Conservation (phyloP, 163 green algal species). For the Scenedesmus sp. region DNA sequence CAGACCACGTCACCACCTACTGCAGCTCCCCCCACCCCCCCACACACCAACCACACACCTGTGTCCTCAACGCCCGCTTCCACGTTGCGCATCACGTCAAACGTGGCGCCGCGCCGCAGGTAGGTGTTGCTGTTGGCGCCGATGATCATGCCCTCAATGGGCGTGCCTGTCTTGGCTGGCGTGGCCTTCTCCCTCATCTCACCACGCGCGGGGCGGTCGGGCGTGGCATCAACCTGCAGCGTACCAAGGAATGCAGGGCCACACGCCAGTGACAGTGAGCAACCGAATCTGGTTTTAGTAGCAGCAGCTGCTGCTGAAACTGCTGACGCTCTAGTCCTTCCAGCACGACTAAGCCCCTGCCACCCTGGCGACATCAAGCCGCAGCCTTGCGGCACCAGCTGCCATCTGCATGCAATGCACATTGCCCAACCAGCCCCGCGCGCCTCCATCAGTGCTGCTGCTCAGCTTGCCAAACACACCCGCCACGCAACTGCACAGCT, state of each 20-base stretch:
- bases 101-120: slow-evolving; percentile 78
- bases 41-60: background rate
- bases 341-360: too few species aligned
- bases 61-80: slow-evolving; percentile 85
- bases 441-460: background rate
- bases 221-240: slow-evolving; percentile 31
- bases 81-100: slow-evolving; percentile 93
- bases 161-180: slow-evolving; percentile 45
- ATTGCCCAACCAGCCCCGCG: background rate
- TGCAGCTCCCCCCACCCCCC: background rate
- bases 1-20: background rate
- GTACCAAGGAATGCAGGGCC: background rate
- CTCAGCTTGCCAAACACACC: too few species aligned
- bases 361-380: too few species aligned
- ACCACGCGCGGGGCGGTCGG: slow-evolving; percentile 38
- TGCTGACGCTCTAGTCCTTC: too few species aligned
- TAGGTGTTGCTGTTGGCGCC: slow-evolving; percentile 81
- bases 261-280: background rate
- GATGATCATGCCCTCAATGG: slow-evolving; percentile 64
- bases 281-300: too few species aligned
- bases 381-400: background rate
- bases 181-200: slow-evolving; percentile 43
- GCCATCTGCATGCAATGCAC: background rate
- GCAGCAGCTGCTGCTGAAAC: too few species aligned
- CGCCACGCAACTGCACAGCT: background rate